phyloP scores from a whole-genome alignment of 169 alveolate species.

The Eimeria falciformis region DNA sequence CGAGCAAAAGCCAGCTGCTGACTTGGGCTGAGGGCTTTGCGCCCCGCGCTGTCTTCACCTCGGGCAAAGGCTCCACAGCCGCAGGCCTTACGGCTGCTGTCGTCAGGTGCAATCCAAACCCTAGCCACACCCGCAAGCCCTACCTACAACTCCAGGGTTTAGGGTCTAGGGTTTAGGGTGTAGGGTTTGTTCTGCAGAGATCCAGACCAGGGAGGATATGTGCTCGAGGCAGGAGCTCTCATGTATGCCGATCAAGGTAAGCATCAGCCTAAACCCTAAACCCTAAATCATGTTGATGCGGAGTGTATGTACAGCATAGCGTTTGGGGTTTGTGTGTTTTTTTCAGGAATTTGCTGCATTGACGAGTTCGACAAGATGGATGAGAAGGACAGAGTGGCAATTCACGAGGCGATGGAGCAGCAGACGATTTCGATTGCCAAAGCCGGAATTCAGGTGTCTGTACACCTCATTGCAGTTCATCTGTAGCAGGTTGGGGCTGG shows the following conservation, averaged over 20 bases:
- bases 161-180: conserved; percentile 26
- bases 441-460: conserved; percentile 92
- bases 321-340: background rate
- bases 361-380: conserved; percentile 99
- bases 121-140: background rate
- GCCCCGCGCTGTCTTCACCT: conserved; percentile 96
- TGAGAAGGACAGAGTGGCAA: conserved; percentile 99
- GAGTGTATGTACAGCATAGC: background rate
- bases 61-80: conserved; percentile 99
- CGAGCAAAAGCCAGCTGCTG: conserved; percentile 98
- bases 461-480: too few relatives aligned
- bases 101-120: conserved; percentile 79
- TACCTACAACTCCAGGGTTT: conserved; percentile 79
- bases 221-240: conserved; percentile 99
- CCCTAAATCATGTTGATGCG: background rate
- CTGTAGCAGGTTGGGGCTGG: too few relatives aligned
- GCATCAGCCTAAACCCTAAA: conserved; percentile 26
- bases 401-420: conserved; percentile 99
- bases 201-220: conserved; percentile 98
- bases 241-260: conserved; percentile 82
- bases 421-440: conserved; percentile 99
- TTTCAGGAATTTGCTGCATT: conserved; percentile 97
- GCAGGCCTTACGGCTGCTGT: conserved; percentile 99
- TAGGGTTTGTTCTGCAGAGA: conserved; percentile 88
- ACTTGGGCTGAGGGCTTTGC: conserved; percentile 97